These are phyloP conservation scores for Aspergillus sp. DNA, from an alignment of 2,329 filamentous ascomycete genomes.

Conservation along the genomic window DNA sequence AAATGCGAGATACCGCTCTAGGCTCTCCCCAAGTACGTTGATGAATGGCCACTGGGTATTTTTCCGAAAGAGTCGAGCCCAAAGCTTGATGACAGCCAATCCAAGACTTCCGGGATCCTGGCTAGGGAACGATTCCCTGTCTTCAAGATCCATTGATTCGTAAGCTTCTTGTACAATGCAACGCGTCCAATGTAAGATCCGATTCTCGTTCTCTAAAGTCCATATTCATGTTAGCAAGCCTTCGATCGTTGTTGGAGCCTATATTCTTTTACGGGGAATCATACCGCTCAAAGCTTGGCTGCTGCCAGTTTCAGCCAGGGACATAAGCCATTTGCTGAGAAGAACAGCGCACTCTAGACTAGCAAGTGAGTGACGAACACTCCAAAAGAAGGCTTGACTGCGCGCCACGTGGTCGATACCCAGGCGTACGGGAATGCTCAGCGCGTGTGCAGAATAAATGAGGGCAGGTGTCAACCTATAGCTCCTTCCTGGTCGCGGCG, in stretches of 20 bases:
- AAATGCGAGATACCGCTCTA: conserved; percentile 33
- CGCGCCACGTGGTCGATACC: conserved; percentile 41
- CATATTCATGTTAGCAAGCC: background rate
- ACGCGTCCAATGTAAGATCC: conserved; percentile 35
- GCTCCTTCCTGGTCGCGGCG: conserved; percentile 61
- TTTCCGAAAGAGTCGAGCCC: conserved; percentile 34
- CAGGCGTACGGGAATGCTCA: conserved; percentile 56
- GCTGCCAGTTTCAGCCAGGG: conserved; percentile 28
- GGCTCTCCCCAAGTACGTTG: conserved; percentile 34
- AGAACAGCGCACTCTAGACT: conserved; percentile 44
- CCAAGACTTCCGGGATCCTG: conserved; percentile 31
- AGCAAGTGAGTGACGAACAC: conserved; percentile 38
- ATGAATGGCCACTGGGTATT: conserved; percentile 40
- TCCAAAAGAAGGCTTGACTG: conserved; percentile 43
- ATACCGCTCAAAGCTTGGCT: conserved; percentile 33
- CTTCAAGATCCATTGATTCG: conserved; percentile 33
- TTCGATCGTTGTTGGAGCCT: background rate
- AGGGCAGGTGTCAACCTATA: conserved; percentile 64
- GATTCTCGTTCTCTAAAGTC: conserved; percentile 32
- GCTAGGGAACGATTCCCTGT: conserved; percentile 25
- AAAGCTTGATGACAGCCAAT: conserved; percentile 33
- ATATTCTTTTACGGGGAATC: background rate
- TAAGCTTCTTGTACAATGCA: conserved; percentile 38
- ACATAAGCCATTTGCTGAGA: conserved; percentile 50
- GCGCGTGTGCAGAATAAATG: conserved; percentile 67